Base-by-base conservation (phyloP, 225 moss, liverwort and hornwort species). In the Antitrichia curtipendula region DNA sequence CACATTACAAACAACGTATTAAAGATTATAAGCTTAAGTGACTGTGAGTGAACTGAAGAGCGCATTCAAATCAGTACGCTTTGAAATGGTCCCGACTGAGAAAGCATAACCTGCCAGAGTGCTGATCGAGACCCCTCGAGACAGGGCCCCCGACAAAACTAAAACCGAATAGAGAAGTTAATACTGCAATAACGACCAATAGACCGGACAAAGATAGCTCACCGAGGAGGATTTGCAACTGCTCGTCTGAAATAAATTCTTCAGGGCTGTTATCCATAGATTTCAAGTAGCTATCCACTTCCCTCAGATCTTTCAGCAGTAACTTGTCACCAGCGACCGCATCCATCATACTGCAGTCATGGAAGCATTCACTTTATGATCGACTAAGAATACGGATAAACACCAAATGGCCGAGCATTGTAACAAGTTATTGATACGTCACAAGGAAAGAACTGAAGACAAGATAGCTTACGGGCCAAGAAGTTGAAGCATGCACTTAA, bases 221-320 rank as follows among this genome's bases (percentile, higher is more conserved):
- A 98, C 98, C 96, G 89, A 95, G 92, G 70, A 98, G 91, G 70
- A 90, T 75, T 61, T 91, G 92, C 78, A 96, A 83, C 76, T 97
- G 93, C 90, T 95, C 95, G 62, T 95, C 95, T 62, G 96, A 88
- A 60, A 96, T 90, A 52, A 85, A 73, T 82, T 92, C 88, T 57
- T 96, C 94, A 43, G 93, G 94, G 41, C 87, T 88, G 80, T 65
- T 65, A 72, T 96, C 93, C 68, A 96, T 66, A 80, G 92, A 89
- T 73, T 88, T 95, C 85, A 98, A 87, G 38, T 87, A 89, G n/a
- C 17, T 60, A 54, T 87, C 34, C 81, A 92, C 72, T 88, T 90
- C 90, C 80, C 78, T 88, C 32, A 98, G 86, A 60, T 94, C 94
- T 87, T 92, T 98, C 83, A 95, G 64, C 77, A 92, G 68, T 41